Evolutionary conservation across 768 basidiomycete genomes (phyloP), one percentile per base, ranked within the genome.

Genomic region (Suillus americanus): DNA sequence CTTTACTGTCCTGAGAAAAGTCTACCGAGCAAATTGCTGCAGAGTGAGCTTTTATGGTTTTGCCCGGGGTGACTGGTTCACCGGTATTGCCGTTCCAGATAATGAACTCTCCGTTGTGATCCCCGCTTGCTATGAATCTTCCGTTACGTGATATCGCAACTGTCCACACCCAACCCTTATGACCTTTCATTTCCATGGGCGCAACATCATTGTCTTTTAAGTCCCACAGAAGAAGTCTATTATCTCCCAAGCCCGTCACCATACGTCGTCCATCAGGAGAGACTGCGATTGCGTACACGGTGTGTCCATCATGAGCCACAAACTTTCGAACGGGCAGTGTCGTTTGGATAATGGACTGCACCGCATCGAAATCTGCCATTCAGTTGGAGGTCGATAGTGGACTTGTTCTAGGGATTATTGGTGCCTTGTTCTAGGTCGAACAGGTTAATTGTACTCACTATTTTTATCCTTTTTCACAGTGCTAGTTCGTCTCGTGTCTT

Each of bases 211-310:
- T 3, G 3, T 14, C 12, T n/a, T 55, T 37, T n/a, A 55, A 16
- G 54, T 55, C 35, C 54, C 54, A 55, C 33, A 55, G 54, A n/a
- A n/a, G 20, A 55, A 55, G 54, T n/a, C 33, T 55, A n/a, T 55
- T 35, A 5, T 55, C 54, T 13, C 10, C 18, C 33, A 20, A 54
- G 20, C 20, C 54, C n/a, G 54, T 55, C 5, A 55, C 54, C 20
- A 55, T 5, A n/a, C 20, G 33, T 35, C n/a, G 33, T 7, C 33
- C 18, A 35, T 35, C 54, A 10, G 33, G 33, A 10, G 23, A 55
- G 10, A n/a, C 54, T 55, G 54, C 54, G 1, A 55, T 13, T 3
- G 54, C 33, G 6, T 18, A 30, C 13, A 55, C 12, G 23, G 23
- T 48, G 23, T 23, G n/a, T 46, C n/a, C n/a, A n/a, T 30, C 30